Percentiles rank a stretch among this genome's conserved stretches.
phyloP scores from a whole-genome alignment of 2,329 filamentous ascomycete genomes.

The Pezicula radicicola region DNA sequence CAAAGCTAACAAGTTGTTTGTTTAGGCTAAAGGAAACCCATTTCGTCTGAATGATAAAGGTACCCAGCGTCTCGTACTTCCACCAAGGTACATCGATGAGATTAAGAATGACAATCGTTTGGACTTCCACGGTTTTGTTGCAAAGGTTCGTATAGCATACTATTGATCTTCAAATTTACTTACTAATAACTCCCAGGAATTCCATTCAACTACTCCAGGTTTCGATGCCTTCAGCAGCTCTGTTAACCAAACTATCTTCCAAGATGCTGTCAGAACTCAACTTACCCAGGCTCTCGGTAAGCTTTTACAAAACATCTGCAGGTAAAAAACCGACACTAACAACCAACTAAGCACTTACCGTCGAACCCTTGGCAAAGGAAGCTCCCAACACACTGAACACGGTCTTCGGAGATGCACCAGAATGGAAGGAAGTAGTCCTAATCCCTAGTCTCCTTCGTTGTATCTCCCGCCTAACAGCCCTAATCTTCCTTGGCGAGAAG shows the following conservation, averaged over 20 bases:
- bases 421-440: constrained; percentile 37
- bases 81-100: constrained; percentile 25
- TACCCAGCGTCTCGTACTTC: constrained; percentile 5
- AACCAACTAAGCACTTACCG: constrained; percentile 21
- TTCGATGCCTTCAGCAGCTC: constrained; percentile 27
- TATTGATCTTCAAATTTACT: too few relatives aligned
- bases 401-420: constrained; percentile 29
- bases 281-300: constrained; percentile 29
- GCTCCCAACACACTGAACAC: constrained; percentile 29
- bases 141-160: constrained; percentile 21
- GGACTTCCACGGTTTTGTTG: constrained; percentile 31
- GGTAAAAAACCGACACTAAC: neutral
- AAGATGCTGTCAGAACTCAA: constrained; percentile 30
- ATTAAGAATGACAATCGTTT: constrained; percentile 31
- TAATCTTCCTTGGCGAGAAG: constrained; percentile 43
- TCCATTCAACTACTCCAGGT: constrained; percentile 30
- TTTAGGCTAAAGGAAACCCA: constrained; percentile 8
- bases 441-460: constrained; percentile 35
- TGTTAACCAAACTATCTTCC: constrained; percentile 21
- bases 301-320: neutral
- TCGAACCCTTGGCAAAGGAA: constrained; percentile 33
- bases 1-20: neutral
- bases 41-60: constrained; percentile 10
- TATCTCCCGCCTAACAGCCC: constrained; percentile 46
- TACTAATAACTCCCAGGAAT: constrained; percentile 24